These are phyloP conservation scores for Ogataea siamensis DNA, from an alignment of 805 yeast species.

Conservation along the genomic window DNA sequence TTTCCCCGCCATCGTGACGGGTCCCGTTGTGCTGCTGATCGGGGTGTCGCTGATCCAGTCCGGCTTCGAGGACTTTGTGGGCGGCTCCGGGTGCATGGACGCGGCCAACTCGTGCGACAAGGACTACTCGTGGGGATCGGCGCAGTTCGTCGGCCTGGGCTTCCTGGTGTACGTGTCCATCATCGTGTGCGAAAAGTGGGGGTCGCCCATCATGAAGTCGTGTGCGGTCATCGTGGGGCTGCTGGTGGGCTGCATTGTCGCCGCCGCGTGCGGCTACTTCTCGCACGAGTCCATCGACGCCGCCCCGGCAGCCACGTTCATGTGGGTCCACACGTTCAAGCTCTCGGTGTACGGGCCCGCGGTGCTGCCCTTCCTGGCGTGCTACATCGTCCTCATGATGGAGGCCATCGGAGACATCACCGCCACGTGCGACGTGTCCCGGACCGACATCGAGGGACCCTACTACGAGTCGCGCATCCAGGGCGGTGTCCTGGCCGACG, in stretches of 20 bases:
- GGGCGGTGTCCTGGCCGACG: slow-evolving; percentile 92
- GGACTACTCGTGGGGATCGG: slow-evolving; percentile 73
- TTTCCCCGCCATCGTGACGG: slow-evolving; percentile 90
- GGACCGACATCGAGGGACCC: slow-evolving; percentile 80
- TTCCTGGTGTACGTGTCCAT: slow-evolving; percentile 76
- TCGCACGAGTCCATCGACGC: slow-evolving; percentile 50
- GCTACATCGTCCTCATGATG: slow-evolving; percentile 80
- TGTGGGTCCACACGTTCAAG: slow-evolving; percentile 86
- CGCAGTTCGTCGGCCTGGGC: slow-evolving; percentile 83
- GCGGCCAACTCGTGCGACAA: slow-evolving; percentile 48
- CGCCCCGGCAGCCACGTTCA: slow-evolving; percentile 81
- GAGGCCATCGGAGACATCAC: slow-evolving; percentile 95
- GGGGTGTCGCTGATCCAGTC: slow-evolving; percentile 67
- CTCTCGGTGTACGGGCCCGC: slow-evolving; percentile 78
- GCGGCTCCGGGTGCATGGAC: slow-evolving; percentile 66
- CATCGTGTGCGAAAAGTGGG: slow-evolving; percentile 77
- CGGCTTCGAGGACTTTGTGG: slow-evolving; percentile 84
- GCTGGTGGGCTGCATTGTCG: slow-evolving; percentile 85
- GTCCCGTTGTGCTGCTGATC: slow-evolving; percentile 85
- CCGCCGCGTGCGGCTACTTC: slow-evolving; percentile 87
- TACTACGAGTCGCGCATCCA: slow-evolving; percentile 81
- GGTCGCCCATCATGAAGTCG: slow-evolving; percentile 91
- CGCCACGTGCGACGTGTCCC: slow-evolving; percentile 89
- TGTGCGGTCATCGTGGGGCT: slow-evolving; percentile 89
- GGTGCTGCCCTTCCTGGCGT: slow-evolving; percentile 81